phyloP scores from a whole-genome alignment of 2,329 filamentous ascomycete species.

The Colletotrichum simmondsii region DNA sequence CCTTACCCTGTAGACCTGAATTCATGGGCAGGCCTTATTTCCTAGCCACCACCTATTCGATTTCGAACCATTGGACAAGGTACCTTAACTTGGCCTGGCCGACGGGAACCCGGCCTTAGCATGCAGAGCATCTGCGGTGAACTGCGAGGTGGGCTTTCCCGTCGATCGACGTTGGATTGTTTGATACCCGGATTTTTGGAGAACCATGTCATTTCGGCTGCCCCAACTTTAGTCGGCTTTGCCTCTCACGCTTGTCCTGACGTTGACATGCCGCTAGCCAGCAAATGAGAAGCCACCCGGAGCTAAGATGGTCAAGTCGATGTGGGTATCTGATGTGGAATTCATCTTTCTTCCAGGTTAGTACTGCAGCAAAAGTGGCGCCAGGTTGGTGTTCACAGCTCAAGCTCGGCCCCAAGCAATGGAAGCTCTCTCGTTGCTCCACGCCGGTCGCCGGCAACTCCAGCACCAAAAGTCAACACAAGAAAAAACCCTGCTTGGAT shows the following conservation, averaged over 20 bases:
- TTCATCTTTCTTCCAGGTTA: not conserved
- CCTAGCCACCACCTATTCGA: not conserved
- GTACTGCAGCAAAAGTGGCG: constrained; percentile 9
- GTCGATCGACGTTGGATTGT: not conserved
- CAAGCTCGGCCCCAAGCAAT: not conserved
- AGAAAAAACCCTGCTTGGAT: not conserved
- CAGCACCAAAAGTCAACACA: not conserved
- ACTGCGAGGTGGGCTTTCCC: not conserved
- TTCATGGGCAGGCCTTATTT: not conserved
- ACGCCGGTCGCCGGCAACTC: not conserved
- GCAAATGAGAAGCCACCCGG: constrained; percentile 7
- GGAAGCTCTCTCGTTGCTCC: constrained; percentile 7
- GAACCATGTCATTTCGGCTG: not conserved
- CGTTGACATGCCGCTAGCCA: constrained; percentile 13
- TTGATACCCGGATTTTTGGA: not conserved
- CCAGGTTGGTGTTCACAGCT: not conserved
- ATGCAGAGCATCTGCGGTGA: not conserved
- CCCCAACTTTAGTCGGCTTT: not conserved
- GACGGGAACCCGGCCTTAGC: too few species aligned
- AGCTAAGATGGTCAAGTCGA: not conserved
- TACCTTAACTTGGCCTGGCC: not conserved
- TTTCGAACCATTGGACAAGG: not conserved
- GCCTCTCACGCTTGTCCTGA: constrained; percentile 5
- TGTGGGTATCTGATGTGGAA: constrained; percentile 1
- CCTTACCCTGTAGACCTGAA: constrained; percentile 1